Evolutionary conservation across 129 eudicot genomes (phyloP).

Genomic region (Cynara cardunculus): DNA sequence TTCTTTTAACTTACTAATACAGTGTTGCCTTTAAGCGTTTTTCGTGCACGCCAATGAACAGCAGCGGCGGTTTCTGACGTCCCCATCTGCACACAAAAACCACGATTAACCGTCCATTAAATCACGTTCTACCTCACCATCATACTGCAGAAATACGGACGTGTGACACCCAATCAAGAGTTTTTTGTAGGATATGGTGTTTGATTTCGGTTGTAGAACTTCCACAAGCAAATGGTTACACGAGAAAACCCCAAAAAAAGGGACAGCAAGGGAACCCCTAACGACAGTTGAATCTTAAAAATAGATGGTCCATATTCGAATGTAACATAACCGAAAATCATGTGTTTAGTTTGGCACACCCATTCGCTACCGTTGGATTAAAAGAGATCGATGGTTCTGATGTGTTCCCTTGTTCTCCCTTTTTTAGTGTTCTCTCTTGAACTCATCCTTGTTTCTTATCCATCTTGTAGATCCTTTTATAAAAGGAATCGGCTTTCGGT

Average conservation of each 20-base stretch:
- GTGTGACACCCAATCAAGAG: not conserved
- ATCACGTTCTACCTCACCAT: not conserved
- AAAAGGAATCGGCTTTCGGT: too few species aligned
- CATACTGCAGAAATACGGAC: not conserved
- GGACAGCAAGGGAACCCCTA: too few species aligned
- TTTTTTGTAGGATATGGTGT: not conserved
- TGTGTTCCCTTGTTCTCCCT: not conserved
- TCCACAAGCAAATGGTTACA: too few species aligned
- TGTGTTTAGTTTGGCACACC: too few species aligned
- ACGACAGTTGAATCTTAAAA: too few species aligned
- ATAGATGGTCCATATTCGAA: too few species aligned
- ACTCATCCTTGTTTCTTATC: too few species aligned
- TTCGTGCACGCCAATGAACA: conserved; percentile 82
- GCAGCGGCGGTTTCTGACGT: conserved; percentile 84
- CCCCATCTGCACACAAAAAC: conserved; percentile 63
- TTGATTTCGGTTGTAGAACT: too few species aligned
- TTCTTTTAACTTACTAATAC: conserved; percentile 20
- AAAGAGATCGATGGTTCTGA: not conserved
- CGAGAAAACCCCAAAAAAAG: too few species aligned
- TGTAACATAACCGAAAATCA: too few species aligned
- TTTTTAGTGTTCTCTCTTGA: too few species aligned
- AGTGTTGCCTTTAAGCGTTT: conserved; percentile 40
- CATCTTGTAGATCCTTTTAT: too few species aligned
- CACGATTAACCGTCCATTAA: not conserved
- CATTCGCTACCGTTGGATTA: not conserved